Conservation (phyloP, 2,329 filamentous ascomycete genomes). For the Neonectria magnoliae region DNA sequence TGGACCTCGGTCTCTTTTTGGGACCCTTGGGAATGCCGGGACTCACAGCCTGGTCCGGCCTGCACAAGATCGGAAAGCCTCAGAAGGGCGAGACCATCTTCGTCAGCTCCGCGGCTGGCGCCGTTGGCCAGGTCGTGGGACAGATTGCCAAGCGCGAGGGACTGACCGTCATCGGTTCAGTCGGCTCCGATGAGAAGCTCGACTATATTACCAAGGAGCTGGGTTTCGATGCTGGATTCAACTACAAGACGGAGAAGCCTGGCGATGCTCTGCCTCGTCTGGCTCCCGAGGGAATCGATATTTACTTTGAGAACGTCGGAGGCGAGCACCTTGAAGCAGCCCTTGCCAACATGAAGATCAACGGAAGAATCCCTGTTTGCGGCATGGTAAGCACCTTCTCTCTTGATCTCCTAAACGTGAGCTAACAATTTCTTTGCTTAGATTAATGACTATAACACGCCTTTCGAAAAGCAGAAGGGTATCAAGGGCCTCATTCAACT, state of each 20-base stretch:
- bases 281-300: slow-evolving; percentile 81
- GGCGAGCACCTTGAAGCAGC: slow-evolving; percentile 62
- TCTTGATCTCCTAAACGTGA: fast-evolving
- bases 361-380: slow-evolving; percentile 72
- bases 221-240: slow-evolving; percentile 73
- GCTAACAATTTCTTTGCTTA: neutral
- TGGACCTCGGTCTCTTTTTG: slow-evolving; percentile 75
- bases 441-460: slow-evolving; percentile 79
- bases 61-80: slow-evolving; percentile 71
- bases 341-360: slow-evolving; percentile 61
- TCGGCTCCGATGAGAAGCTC: slow-evolving; percentile 82
- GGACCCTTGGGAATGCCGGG: slow-evolving; percentile 73
- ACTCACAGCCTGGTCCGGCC: slow-evolving; percentile 75
- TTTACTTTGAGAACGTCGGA: slow-evolving; percentile 65
- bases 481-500: slow-evolving; percentile 73
- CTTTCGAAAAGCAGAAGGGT: slow-evolving; percentile 65
- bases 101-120: slow-evolving; percentile 81
- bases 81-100: slow-evolving; percentile 80
- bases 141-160: slow-evolving; percentile 86
- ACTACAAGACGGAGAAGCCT: slow-evolving; percentile 86
- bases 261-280: slow-evolving; percentile 74
- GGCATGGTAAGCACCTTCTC: slow-evolving; percentile 61
- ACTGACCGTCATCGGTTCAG: slow-evolving; percentile 80
- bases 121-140: slow-evolving; percentile 84
- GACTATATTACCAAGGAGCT: slow-evolving; percentile 67